Evolutionary conservation across 2,329 filamentous ascomycete species (phyloP).

Genomic region (Podosphaera leucotricha): DNA sequence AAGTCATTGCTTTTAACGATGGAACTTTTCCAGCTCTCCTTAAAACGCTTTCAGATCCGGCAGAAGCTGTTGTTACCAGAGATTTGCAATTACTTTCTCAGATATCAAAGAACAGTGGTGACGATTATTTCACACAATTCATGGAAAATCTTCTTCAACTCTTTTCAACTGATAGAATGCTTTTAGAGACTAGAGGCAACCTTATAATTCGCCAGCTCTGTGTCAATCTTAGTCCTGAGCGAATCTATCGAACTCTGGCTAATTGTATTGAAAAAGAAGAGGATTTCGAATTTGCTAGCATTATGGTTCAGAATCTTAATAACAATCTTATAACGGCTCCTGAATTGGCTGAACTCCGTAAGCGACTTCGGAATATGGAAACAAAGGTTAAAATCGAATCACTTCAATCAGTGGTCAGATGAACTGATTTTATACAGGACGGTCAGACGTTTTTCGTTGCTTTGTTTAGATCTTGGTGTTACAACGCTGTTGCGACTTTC

Average conservation of each 20-base stretch:
- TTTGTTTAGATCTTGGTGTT: conserved; percentile 91
- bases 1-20: conserved; percentile 87
- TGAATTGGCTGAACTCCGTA: conserved; percentile 73
- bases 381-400: conserved; percentile 32
- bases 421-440: conserved; percentile 29
- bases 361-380: conserved; percentile 73
- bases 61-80: conserved; percentile 85
- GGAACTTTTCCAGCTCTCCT: conserved; percentile 89
- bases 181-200: conserved; percentile 82
- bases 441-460: conserved; percentile 90
- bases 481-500: conserved; percentile 94
- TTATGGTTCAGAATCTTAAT: conserved; percentile 98
- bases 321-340: conserved; percentile 97
- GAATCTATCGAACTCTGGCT: conserved; percentile 85
- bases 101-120: conserved; percentile 88
- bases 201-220: conserved; percentile 91
- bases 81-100: conserved; percentile 86
- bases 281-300: conserved; percentile 94
- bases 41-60: conserved; percentile 87
- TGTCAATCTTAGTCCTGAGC: conserved; percentile 73
- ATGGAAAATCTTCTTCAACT: conserved; percentile 93
- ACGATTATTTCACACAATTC: conserved; percentile 92
- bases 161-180: conserved; percentile 77
- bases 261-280: conserved; percentile 96
- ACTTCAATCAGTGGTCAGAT: background rate